phyloP scores from a whole-genome alignment of 441 rosid species.

The Erodium chrysanthum region DNA sequence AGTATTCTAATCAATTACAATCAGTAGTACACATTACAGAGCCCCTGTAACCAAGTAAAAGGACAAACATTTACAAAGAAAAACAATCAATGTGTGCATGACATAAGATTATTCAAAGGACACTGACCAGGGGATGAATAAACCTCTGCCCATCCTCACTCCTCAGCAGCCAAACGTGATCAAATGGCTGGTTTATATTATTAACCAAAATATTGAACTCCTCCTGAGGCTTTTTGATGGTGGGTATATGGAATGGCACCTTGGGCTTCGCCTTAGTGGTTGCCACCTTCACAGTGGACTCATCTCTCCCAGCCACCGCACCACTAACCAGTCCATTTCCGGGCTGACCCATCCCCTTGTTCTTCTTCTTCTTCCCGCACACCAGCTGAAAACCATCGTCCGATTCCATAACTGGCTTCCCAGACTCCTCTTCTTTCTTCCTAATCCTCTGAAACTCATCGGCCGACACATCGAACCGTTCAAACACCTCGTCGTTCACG shows the following conservation, averaged over 20 bases:
- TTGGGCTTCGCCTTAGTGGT: conserved; percentile 43
- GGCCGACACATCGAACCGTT: conserved; percentile 46
- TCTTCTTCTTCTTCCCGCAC: conserved; percentile 55
- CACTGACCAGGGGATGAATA: conserved; percentile 85
- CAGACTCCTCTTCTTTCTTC: conserved; percentile 37
- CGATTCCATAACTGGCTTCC: conserved; percentile 19
- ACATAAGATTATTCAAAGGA: not conserved
- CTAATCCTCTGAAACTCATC: conserved; percentile 45
- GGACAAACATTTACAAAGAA: not conserved
- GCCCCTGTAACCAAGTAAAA: not conserved
- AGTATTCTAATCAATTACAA: too few relatives aligned
- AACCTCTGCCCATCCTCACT: conserved; percentile 47
- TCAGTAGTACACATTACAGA: not conserved
- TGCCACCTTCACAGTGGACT: conserved; percentile 42
- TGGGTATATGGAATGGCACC: conserved; percentile 64
- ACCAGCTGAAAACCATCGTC: conserved; percentile 66
- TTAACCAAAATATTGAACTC: conserved; percentile 55
- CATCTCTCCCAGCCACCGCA: conserved; percentile 13
- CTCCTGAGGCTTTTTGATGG: conserved; percentile 64
- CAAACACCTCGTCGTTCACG: conserved; percentile 55
- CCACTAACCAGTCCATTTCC: not conserved
- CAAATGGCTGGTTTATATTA: conserved; percentile 57
- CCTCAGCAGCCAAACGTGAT: conserved; percentile 73
- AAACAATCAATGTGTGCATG: not conserved
- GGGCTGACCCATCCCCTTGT: conserved; percentile 19